phyloP scores from a whole-genome alignment of 768 basidiomycete species.

The Melanogaster broomeanus region DNA sequence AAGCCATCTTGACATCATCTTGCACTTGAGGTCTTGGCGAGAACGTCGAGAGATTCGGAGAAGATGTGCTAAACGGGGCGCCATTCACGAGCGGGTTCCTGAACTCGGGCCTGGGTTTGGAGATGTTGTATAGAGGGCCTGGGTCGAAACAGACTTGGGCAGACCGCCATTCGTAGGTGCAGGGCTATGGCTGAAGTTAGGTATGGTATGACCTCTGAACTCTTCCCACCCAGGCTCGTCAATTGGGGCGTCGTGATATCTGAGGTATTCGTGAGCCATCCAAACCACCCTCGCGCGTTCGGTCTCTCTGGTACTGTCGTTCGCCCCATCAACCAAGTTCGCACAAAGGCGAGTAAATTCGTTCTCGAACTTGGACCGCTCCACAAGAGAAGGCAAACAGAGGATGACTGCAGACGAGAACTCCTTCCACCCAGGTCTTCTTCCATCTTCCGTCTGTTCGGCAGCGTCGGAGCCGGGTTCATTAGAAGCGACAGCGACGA shows the following conservation, averaged over 20 bases:
- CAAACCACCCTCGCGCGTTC: conserved; percentile 54
- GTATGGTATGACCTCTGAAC: conserved; percentile 55
- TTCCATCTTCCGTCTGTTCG: conserved; percentile 19
- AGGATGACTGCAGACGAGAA: conserved; percentile 65
- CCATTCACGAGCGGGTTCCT: conserved; percentile 21
- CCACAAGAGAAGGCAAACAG: conserved; percentile 58
- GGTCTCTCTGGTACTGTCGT: conserved; percentile 37
- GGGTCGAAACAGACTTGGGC: conserved; percentile 49
- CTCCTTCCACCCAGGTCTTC: conserved; percentile 52
- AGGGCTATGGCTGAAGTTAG: conserved; percentile 34
- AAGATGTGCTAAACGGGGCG: conserved; percentile 15
- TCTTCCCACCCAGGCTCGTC: conserved; percentile 58
- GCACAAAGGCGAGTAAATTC: conserved; percentile 70
- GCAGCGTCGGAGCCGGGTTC: conserved; percentile 13
- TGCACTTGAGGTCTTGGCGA: conserved; percentile 59
- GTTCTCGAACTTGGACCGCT: conserved; percentile 58
- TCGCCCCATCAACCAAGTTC: conserved; percentile 61
- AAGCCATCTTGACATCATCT: conserved; percentile 39
- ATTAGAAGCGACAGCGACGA: conserved; percentile 17
- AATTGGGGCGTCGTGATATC: conserved; percentile 54
- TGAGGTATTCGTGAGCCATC: conserved; percentile 67
- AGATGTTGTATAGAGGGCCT: conserved; percentile 53
- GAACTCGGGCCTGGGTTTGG: conserved; percentile 40
- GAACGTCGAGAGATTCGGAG: conserved; percentile 51
- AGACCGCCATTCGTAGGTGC: conserved; percentile 33